Base-by-base conservation (phyloP, 2,329 filamentous ascomycete species). In the Mycosphaerella sp. region DNA sequence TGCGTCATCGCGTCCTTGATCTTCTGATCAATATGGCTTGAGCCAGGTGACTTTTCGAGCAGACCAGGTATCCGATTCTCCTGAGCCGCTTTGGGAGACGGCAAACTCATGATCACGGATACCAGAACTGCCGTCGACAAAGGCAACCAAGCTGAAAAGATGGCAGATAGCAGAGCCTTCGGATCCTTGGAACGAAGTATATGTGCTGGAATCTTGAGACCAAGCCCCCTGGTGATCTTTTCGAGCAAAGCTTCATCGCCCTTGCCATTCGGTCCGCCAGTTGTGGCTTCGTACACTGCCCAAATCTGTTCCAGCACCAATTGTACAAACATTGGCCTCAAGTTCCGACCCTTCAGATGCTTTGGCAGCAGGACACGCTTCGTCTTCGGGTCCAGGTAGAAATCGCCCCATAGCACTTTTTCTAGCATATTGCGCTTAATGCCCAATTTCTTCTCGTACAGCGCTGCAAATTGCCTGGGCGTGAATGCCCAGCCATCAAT, bases 401-500 rank as follows among this genome's bases (percentile, higher is more conserved):
- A 98, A 69, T 90, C 92, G 44, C 93, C 93, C 93, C 93, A 98
- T 0, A 98, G 78, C 0, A 96, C 89, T 68, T 93, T 96, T 72
- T 98, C 91, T 67, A 98, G 80, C 0, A 88, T 74, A 26, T 83
- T 83, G 45, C 91, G 81, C 73, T 95, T 97, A 71, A 97, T 95
- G 11, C 34, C 34, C 34, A 38, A 7, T n/a, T 98, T 98, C 76
- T 91, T 95, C 73, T 97, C 92, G 67, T 97, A 98, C 29, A 97
- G 76, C 38, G 82, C 82, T 14, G 93, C 91, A 69, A 98, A 98
- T 66, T 98, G 93, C 48, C 90, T 83, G 47, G 95, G 85, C 0
- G 93, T 98, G 66, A 98, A 98, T 2, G 93, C 93, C 93, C 93
- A 98, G n/a, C 93, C 93, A 68, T 98, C 93, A 53, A 95, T 86